Evolutionary conservation across 257 asterid species (phyloP), one percentile per base, ranked within the genome.

Genomic region (Lavandula angustifolia): DNA sequence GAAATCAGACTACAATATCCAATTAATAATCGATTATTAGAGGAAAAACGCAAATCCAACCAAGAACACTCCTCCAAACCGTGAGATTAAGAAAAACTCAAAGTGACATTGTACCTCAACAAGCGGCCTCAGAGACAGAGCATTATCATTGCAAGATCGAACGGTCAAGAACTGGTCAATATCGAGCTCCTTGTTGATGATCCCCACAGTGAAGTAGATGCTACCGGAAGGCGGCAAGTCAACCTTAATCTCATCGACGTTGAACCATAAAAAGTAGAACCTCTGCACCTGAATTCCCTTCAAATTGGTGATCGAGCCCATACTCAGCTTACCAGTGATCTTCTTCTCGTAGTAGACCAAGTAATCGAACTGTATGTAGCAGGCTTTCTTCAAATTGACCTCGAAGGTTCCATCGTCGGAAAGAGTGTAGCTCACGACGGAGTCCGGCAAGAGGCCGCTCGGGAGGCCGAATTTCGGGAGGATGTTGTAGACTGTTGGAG

Each of bases 281-380:
- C 90, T 81, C 63, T 83, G 76, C 49, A 90, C 96, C 75, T 89
- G 78, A 67, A 90, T 85, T 38, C 97, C 99, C 66, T 90, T 72
- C 56, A 92, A 61, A 13, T 84, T 54, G 47, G 73, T 56, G 56
- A 92, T 90, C 0, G 96, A 85, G 6, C 99, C 99, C 12, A 87
- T 16, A 14, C 68, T 62, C 11, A 92, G 74, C 79, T 82, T 81
- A 62, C 99, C 99, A 12, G 90, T 76, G 29, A 92, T 90, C 76
- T 73, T 81, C 44, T 82, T 73, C 5, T 85, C 88, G 74, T 92
- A 92, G 65, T 89, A 92, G 41, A 90, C 90, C 70, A 61, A n/a
- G 79, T 90, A 92, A 53, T 87, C 95, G 73, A 92, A 90, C 73
- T 87, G 65, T 14, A 90, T 74, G 79, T 90, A 92, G 46, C 99